These are phyloP conservation scores for Zea luxurians DNA, from an alignment of 176 grass and related monocot genomes.

Conservation along the genomic window DNA sequence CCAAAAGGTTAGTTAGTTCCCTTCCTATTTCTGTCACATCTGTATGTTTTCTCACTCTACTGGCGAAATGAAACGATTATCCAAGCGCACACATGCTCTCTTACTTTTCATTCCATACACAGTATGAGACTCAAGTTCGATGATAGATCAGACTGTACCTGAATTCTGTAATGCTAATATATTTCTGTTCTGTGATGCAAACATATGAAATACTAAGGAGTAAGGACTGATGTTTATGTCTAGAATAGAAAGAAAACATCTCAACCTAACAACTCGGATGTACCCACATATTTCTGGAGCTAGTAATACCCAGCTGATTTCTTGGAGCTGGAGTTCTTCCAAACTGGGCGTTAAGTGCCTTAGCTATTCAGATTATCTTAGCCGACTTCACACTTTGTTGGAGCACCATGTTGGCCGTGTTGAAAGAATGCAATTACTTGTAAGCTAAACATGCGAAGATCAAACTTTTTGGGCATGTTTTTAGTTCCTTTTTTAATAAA, in stretches of 20 bases:
- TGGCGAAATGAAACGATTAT: constrained; percentile 15
- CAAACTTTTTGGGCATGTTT: background rate
- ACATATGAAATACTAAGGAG: background rate
- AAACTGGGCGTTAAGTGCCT: background rate
- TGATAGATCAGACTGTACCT: constrained; percentile 1
- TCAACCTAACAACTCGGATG: background rate
- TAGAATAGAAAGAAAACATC: background rate
- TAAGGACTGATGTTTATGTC: too few species aligned
- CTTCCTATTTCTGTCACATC: background rate
- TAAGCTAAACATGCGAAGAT: background rate
- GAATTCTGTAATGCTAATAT: background rate
- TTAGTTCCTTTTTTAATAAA: background rate
- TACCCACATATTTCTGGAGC: background rate
- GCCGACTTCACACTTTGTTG: background rate
- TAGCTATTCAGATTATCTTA: background rate
- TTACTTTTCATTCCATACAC: background rate
- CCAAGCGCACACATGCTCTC: constrained; percentile 9
- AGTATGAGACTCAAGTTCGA: background rate
- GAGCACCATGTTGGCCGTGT: background rate
- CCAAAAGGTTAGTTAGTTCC: constrained; percentile 58
- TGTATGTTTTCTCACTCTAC: background rate
- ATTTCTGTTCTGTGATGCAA: constrained; percentile 21
- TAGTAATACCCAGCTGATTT: background rate
- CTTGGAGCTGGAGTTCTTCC: background rate
- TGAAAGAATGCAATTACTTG: background rate